Percentiles rank a stretch among this genome's conserved stretches.
Conservation (phyloP, 164 flowering plant genomes). For the Nelumbo lutea region DNA sequence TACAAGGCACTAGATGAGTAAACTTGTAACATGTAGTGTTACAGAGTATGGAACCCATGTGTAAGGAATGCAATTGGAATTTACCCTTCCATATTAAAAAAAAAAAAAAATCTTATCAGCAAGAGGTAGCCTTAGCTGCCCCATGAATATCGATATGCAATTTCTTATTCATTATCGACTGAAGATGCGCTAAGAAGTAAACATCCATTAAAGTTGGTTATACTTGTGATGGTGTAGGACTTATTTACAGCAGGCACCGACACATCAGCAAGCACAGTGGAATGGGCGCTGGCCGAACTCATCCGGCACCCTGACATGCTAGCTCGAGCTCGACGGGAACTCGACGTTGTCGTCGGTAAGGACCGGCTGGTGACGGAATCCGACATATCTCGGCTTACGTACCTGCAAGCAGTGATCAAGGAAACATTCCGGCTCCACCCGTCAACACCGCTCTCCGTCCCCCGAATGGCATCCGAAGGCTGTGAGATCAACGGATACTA, state of each 20-base stretch:
- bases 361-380: slow-evolving; percentile 52
- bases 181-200: no score
- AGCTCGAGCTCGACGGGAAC: slow-evolving; percentile 42
- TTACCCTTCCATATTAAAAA: no score
- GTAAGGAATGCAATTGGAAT: no score
- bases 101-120: no score
- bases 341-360: slow-evolving; percentile 67
- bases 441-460: slow-evolving; percentile 78
- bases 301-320: slow-evolving; percentile 56
- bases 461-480: slow-evolving; percentile 49
- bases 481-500: slow-evolving; percentile 70
- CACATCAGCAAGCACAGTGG: slow-evolving; percentile 79
- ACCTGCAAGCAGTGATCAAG: slow-evolving; percentile 66
- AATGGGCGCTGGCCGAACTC: slow-evolving; percentile 84
- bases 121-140: no score
- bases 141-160: no score
- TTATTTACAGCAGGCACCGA: slow-evolving; percentile 84
- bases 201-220: neutral
- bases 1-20: no score
- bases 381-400: slow-evolving; percentile 51
- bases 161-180: no score
- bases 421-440: slow-evolving; percentile 92
- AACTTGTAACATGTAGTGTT: no score
- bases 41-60: no score
- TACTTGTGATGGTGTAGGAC: slow-evolving; percentile 35